Conservation (phyloP, 352 stramenopile genomes). For the Blastocystis sp. region DNA sequence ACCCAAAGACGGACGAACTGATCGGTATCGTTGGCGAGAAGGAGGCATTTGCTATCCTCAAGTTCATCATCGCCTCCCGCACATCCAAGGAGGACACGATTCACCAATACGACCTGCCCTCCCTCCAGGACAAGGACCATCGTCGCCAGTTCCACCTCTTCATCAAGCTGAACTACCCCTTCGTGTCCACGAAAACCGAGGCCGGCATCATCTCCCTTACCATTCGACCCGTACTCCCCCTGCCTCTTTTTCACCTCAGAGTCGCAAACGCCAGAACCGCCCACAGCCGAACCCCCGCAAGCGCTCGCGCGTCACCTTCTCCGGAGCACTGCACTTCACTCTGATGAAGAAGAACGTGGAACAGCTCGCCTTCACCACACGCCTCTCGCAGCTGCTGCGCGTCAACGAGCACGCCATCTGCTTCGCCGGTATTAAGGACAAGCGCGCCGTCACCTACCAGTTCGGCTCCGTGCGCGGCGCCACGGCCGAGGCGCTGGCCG, state of each 20-base stretch:
- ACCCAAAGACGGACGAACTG: background rate
- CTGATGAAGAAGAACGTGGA: constrained; percentile 19
- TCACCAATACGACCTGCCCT: background rate
- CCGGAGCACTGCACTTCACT: background rate
- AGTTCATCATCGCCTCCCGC: background rate
- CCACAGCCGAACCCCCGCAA: background rate
- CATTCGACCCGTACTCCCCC: background rate
- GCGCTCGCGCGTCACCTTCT: background rate
- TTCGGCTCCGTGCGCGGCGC: background rate
- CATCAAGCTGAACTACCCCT: constrained; percentile 26
- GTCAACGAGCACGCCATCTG: background rate
- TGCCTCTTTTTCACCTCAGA: background rate
- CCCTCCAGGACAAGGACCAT: constrained; percentile 27
- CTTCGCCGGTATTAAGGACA: constrained; percentile 37
- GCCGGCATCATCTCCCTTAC: background rate
- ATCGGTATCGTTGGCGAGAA: background rate
- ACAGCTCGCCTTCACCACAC: background rate
- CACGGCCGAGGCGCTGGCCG: background rate
- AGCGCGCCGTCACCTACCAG: constrained; percentile 7
- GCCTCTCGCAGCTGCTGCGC: background rate
- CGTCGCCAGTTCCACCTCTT: constrained; percentile 8
- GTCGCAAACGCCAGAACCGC: constrained; percentile 1
- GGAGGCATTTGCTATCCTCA: background rate
- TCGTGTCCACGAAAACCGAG: background rate
- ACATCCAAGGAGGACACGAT: background rate